Conservation (phyloP, 352 stramenopile genomes). For the Discostella stelligera region DNA sequence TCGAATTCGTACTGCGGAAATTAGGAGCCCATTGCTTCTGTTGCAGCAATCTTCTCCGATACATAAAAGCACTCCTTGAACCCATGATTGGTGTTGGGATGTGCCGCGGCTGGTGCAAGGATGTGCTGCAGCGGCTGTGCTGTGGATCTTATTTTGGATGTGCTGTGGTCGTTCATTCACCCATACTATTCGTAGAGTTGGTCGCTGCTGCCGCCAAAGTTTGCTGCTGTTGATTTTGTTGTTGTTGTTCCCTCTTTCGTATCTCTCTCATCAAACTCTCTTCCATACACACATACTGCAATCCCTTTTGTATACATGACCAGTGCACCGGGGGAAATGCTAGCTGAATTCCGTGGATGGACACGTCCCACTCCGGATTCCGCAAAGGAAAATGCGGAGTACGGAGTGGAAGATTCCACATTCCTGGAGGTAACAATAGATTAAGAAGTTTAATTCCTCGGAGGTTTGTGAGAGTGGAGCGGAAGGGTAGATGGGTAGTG, state of each 20-base stretch:
- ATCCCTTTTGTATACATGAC: conserved; percentile 98
- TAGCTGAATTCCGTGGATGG: conserved; percentile 88
- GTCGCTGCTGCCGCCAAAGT: no score
- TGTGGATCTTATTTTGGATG: no score
- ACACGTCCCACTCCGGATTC: conserved; percentile 94
- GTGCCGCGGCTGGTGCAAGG: no score
- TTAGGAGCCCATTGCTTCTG: no score
- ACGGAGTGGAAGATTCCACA: conserved; percentile 95
- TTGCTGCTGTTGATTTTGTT: not conserved
- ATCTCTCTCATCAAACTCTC: conserved; percentile 85
- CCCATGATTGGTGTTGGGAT: no score
- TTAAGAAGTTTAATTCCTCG: conserved; percentile 97
- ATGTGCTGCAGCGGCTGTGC: no score
- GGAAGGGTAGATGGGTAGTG: conserved; percentile 13
- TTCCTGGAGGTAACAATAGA: conserved; percentile 97
- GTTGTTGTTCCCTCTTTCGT: conserved; percentile 60
- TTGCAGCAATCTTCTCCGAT: no score
- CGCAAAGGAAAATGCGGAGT: conserved; percentile 96
- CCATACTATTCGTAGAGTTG: no score
- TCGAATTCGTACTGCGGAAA: no score
- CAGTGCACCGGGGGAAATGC: conserved; percentile 92
- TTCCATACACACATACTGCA: conserved; percentile 87
- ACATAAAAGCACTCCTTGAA: no score
- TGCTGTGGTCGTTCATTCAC: not conserved
- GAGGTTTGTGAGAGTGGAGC: conserved; percentile 39